These are phyloP conservation scores for Chaetomiaceae sp. DNA, from an alignment of 2,329 filamentous ascomycete genomes.

Conservation along the genomic window DNA sequence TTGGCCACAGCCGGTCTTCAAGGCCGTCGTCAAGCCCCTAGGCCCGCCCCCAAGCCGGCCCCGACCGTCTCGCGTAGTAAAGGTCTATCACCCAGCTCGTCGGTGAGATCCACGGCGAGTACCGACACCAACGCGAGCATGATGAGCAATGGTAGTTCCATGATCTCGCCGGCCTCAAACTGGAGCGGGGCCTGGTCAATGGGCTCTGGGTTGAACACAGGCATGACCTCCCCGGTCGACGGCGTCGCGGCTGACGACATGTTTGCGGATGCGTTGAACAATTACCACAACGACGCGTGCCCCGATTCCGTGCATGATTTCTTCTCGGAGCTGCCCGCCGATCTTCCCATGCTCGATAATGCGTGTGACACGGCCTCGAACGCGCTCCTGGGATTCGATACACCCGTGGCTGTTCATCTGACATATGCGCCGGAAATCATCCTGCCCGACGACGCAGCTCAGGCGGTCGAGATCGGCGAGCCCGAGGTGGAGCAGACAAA, in stretches of 20 bases:
- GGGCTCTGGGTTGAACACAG: conserved; percentile 39
- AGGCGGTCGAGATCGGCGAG: conserved; percentile 22
- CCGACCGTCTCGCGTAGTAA: conserved; percentile 35
- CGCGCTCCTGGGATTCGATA: conserved; percentile 32
- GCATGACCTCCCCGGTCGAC: conserved; percentile 44
- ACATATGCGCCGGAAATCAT: conserved; percentile 37
- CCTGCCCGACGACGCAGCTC: conserved; percentile 30
- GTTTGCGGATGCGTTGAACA: conserved; percentile 26
- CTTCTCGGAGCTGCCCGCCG: conserved; percentile 41
- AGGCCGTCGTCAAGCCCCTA: conserved; percentile 30
- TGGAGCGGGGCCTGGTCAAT: conserved; percentile 42
- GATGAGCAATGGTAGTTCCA: conserved; percentile 36
- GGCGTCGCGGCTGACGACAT: conserved; percentile 30
- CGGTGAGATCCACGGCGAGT: conserved; percentile 45
- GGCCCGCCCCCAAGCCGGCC: conserved; percentile 22
- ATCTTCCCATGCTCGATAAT: conserved; percentile 26
- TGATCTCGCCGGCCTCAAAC: conserved; percentile 46
- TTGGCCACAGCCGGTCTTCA: conserved; percentile 37
- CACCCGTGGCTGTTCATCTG: conserved; percentile 13
- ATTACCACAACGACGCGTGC: conserved; percentile 23
- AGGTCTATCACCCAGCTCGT: conserved; percentile 44
- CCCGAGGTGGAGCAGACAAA: conserved; percentile 19
- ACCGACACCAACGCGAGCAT: conserved; percentile 35
- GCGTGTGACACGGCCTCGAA: conserved; percentile 30
- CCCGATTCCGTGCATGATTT: conserved; percentile 31